Conservation (phyloP, 306 rosid species). For the Rubus parviflorus region DNA sequence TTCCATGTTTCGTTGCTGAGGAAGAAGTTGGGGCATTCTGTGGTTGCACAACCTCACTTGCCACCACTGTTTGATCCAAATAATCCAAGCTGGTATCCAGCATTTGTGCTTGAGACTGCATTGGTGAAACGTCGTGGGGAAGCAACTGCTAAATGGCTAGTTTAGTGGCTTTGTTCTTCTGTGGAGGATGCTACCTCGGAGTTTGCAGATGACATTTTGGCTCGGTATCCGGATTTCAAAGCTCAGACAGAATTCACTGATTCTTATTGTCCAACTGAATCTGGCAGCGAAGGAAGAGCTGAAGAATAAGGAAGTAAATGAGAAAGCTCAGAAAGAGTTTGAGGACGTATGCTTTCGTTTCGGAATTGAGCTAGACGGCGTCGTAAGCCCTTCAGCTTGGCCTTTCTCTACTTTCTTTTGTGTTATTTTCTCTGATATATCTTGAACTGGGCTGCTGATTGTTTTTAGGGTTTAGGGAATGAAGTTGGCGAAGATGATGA, state of each 20-base stretch:
- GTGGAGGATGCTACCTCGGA: too few species aligned
- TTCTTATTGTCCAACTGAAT: slow-evolving; percentile 17
- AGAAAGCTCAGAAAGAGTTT: slow-evolving; percentile 42
- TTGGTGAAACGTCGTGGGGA: too few species aligned
- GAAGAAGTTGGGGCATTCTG: too few species aligned
- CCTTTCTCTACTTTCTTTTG: neutral
- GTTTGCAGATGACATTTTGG: too few species aligned
- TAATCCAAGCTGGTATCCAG: too few species aligned
- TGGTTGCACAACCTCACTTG: too few species aligned
- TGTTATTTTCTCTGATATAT: neutral
- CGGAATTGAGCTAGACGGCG: slow-evolving; percentile 92
- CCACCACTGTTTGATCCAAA: too few species aligned
- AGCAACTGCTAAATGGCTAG: too few species aligned
- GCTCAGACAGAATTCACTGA: neutral
- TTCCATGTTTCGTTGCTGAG: too few species aligned
- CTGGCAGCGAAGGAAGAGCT: slow-evolving; percentile 56
- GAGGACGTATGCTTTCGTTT: slow-evolving; percentile 85
- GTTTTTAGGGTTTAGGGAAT: neutral
- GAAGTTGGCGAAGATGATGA: slow-evolving; percentile 49
- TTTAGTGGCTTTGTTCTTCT: too few species aligned
- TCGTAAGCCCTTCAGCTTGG: slow-evolving; percentile 58
- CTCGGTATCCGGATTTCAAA: too few species aligned
- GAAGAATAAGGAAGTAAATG: neutral
- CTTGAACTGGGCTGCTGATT: neutral
- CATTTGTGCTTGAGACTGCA: too few species aligned